Percentiles rank a stretch among this genome's conserved stretches.
Evolutionary conservation across 2,329 filamentous ascomycete species (phyloP).

Genomic region (Paecilomyces formosus): DNA sequence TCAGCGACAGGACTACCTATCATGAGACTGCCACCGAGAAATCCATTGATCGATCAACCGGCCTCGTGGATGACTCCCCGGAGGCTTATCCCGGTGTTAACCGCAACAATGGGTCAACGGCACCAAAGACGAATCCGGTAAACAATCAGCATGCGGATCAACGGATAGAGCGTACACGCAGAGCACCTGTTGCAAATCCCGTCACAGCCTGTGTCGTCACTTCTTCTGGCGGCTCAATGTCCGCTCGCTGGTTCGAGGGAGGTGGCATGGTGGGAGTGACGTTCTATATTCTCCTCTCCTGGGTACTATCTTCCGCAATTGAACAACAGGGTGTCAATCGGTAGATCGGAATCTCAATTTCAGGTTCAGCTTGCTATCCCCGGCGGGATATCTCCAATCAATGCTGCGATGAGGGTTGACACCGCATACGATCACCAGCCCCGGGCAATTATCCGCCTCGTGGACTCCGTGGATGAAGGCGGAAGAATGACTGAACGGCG

Average conservation of each 20-base stretch:
- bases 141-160: not conserved
- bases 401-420: not conserved
- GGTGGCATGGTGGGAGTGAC: constrained; percentile 27
- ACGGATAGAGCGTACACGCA: constrained; percentile 27
- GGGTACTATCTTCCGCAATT: not conserved
- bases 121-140: not conserved
- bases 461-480: not conserved
- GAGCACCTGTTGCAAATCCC: constrained; percentile 36
- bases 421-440: not conserved
- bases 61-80: not conserved
- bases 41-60: not conserved
- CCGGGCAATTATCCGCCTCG: not conserved
- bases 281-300: not conserved
- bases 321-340: not conserved
- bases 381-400: not conserved
- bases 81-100: not conserved
- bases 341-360: not conserved
- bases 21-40: not conserved
- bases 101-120: not conserved
- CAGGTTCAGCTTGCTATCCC: not conserved
- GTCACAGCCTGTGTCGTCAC: constrained; percentile 33
- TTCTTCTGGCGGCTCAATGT: constrained; percentile 35
- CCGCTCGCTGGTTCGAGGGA: constrained; percentile 29
- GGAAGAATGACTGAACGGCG: not conserved
- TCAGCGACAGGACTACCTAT: not conserved